phyloP scores from a whole-genome alignment of 306 rosid species.

The Ceratonia siliqua region DNA sequence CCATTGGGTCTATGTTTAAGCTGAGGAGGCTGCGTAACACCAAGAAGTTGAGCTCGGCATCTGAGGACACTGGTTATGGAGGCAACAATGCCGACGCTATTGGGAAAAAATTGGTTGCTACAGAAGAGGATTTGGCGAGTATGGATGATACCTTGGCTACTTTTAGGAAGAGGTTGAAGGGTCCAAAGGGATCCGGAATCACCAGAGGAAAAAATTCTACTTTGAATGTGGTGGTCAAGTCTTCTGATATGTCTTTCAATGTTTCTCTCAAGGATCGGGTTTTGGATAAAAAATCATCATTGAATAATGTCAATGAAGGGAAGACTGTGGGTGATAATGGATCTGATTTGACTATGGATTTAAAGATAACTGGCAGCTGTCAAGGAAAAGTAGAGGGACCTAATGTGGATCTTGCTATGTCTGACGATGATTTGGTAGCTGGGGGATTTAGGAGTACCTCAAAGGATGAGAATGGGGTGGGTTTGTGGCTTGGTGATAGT shows the following conservation, averaged over 20 bases:
- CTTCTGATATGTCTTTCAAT: conserved; percentile 35
- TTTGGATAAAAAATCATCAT: neutral
- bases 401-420: conserved; percentile 16
- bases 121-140: conserved; percentile 59
- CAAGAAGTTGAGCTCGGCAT: conserved; percentile 51
- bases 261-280: conserved; percentile 1
- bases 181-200: conserved; percentile 62
- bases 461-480: conserved; percentile 27
- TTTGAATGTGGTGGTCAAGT: conserved; percentile 39
- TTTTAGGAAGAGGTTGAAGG: conserved; percentile 88
- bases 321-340: neutral
- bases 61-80: conserved; percentile 44
- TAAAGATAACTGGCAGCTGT: neutral
- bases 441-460: conserved; percentile 18
- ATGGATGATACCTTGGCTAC: conserved; percentile 91
- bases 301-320: neutral
- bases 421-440: conserved; percentile 32
- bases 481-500: conserved; percentile 38
- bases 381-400: neutral
- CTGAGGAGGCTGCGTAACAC: conserved; percentile 51
- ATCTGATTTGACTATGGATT: neutral
- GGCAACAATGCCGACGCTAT: conserved; percentile 41
- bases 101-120: conserved; percentile 28
- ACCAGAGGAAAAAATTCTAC: conserved; percentile 40
- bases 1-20: conserved; percentile 84